These are phyloP conservation scores for Globisporangium polare DNA, from an alignment of 352 stramenopile species.

Conservation along the genomic window DNA sequence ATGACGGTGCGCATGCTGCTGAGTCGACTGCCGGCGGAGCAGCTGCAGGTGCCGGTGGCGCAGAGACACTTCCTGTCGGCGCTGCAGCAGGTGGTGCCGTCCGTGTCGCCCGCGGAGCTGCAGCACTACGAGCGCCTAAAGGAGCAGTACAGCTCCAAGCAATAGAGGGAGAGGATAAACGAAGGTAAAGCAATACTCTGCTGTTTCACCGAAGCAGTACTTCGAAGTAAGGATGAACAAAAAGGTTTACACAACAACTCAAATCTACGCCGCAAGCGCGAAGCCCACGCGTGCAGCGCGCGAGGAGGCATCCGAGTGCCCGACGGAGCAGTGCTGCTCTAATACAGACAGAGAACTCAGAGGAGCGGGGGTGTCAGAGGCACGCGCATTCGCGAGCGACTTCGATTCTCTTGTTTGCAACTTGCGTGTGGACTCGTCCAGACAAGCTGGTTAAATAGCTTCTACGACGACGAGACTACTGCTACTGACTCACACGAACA, in stretches of 20 bases:
- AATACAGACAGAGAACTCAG: too few relatives aligned
- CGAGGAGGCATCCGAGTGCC: too few relatives aligned
- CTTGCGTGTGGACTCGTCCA: neutral
- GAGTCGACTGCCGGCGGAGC: slow-evolving; percentile 51
- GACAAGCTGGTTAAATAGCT: neutral
- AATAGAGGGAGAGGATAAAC: too few relatives aligned
- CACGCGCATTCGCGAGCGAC: too few relatives aligned
- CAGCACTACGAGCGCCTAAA: slow-evolving; percentile 86
- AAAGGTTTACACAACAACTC: too few relatives aligned
- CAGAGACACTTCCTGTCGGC: slow-evolving; percentile 57
- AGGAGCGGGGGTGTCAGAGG: too few relatives aligned
- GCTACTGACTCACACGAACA: neutral
- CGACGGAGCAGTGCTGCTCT: too few relatives aligned
- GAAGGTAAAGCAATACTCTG: too few relatives aligned
- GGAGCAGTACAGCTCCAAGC: slow-evolving; percentile 77
- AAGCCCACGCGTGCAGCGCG: too few relatives aligned
- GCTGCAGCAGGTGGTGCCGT: slow-evolving; percentile 67
- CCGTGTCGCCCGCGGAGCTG: slow-evolving; percentile 82
- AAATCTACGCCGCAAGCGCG: too few relatives aligned
- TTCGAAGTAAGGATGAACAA: too few relatives aligned
- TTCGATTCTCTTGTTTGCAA: neutral
- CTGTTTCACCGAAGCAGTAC: too few relatives aligned
- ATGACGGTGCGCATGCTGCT: slow-evolving; percentile 68
- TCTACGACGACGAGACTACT: neutral
- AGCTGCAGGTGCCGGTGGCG: slow-evolving; percentile 54